Conservation (phyloP, 2,329 filamentous ascomycete species). For the Rhinocladiella similis region DNA sequence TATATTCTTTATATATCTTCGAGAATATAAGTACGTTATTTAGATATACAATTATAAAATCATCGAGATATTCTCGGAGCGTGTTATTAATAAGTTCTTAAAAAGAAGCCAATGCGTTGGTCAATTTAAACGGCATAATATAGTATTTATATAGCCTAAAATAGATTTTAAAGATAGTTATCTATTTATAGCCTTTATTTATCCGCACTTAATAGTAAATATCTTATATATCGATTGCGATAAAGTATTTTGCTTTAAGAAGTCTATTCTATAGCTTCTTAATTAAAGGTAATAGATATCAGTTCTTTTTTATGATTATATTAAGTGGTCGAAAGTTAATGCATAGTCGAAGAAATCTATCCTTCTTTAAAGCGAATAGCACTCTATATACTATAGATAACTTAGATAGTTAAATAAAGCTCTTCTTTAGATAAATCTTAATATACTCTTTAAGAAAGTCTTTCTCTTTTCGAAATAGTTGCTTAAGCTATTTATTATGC, state of each 20-base stretch:
- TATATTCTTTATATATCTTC: conserved; percentile 24
- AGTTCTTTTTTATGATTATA: neutral
- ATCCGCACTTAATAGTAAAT: conserved; percentile 19
- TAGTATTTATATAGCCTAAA: conserved; percentile 17
- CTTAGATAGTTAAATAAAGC: too few relatives aligned
- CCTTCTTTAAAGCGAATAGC: neutral
- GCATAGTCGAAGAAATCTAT: neutral
- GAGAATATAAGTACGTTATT: conserved; percentile 33
- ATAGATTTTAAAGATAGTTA: conserved; percentile 19
- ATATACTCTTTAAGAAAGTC: neutral
- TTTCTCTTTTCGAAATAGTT: neutral
- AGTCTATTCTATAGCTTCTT: neutral
- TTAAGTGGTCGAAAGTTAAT: neutral
- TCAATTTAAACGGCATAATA: conserved; percentile 1
- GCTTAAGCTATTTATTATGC: neutral
- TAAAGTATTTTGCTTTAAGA: neutral
- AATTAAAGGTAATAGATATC: neutral
- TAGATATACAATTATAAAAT: conserved; percentile 22
- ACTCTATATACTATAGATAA: neutral
- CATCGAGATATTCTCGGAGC: conserved; percentile 10
- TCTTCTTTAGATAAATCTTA: neutral
- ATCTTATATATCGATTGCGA: neutral
- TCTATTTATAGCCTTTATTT: neutral
- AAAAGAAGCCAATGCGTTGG: conserved; percentile 1
- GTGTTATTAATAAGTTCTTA: conserved; percentile 15